Evolutionary conservation across 805 yeast genomes (phyloP), one percentile per base, ranked within the genome.

Genomic region (Ogataea sp.): DNA sequence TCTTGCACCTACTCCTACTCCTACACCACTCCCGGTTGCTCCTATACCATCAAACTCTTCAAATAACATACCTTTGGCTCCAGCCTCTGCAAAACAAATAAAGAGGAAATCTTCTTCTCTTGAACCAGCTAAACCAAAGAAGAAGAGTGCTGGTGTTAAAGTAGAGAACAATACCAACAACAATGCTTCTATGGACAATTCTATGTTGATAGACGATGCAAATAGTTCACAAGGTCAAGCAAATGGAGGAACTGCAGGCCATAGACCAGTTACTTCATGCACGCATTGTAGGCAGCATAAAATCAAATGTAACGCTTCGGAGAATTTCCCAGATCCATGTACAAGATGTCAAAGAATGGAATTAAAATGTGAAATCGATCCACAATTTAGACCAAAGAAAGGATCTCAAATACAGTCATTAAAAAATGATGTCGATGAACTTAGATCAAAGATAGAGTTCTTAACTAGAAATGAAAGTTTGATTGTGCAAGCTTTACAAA

Each of bases 241-340:
- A n/a, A n/a, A n/a, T n/a, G n/a, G n/a, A n/a, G 26, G 26, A 23
- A 23, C 35, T 14, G 70, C 75, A 0, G 80, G 81, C 2, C 90
- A 84, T 52, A 64, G 96, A 40, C 96, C 96, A 0, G 94, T 88
- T 2, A 86, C 95, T 0, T 83, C 95, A 3, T 89, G 97, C 56
- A 85, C 96, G 0, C 93, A 87, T 56, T 89, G 97, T 55, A 75
- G 97, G 38, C 96, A 89, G 56, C 96, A 88, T 58, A 89, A 89
- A 60, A 87, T 89, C 58, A 83, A 83, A 55, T 89, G 97, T 61
- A 86, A 89, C 55, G 97, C 97, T 1, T 74, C 86, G 3, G 89
- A 83, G 18, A 76, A 80, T 45, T 83, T 73, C 48, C 96, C 96
- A 0, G 65, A 68, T 6, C 83, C 96, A 0, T 89, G 97, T 58